Conservation (phyloP, 2,329 filamentous ascomycete species). For the Talaromyces sp. region DNA sequence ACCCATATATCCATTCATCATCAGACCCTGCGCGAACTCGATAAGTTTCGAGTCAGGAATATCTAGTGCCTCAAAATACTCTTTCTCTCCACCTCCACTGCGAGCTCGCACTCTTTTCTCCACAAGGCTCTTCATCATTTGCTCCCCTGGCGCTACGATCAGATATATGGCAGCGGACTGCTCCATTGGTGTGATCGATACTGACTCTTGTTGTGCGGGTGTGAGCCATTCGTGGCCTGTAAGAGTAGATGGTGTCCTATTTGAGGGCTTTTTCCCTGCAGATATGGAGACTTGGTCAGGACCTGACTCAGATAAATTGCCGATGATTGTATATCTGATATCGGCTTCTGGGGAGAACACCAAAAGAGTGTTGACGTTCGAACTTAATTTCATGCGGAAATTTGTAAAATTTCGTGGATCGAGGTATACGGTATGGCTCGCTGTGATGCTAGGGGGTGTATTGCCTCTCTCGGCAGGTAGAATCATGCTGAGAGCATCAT, state of each 20-base stretch:
- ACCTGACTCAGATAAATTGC: constrained; percentile 18
- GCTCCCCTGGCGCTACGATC: constrained; percentile 28
- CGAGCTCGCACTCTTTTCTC: constrained; percentile 28
- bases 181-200: constrained; percentile 20
- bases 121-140: constrained; percentile 27
- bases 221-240: constrained; percentile 23
- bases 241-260: neutral
- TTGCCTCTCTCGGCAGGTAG: constrained; percentile 20
- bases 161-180: constrained; percentile 23
- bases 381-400: constrained; percentile 32
- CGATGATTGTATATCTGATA: constrained; percentile 26
- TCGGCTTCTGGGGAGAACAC: constrained; percentile 29
- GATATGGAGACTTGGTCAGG: constrained; percentile 10
- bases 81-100: constrained; percentile 23
- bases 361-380: constrained; percentile 28
- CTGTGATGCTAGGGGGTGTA: constrained; percentile 22
- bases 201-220: constrained; percentile 26
- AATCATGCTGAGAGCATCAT: constrained; percentile 30
- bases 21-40: constrained; percentile 30
- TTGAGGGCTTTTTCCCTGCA: constrained; percentile 4
- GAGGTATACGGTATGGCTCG: constrained; percentile 30
- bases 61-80: constrained; percentile 24
- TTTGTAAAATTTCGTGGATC: constrained; percentile 34
- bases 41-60: constrained; percentile 28
- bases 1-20: constrained; percentile 26